These are phyloP conservation scores for Helicocarpus griseus DNA, from an alignment of 2,329 filamentous ascomycete species.

Conservation along the genomic window DNA sequence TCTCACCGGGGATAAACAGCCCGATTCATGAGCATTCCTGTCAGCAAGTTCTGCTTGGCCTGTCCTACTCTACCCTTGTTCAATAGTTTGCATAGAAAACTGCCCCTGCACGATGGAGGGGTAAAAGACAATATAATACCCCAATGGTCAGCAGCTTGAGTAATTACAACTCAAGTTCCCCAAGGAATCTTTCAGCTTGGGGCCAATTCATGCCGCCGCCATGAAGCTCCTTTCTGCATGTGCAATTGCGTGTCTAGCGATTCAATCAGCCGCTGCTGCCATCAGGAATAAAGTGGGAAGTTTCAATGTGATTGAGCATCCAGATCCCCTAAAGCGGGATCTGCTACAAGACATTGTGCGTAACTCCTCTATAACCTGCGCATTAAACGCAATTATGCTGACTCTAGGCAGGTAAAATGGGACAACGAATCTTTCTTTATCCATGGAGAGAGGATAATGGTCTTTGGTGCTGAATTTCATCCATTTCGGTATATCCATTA, in stretches of 20 bases:
- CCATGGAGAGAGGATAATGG: conserved; percentile 57
- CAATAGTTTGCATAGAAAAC: too few species aligned
- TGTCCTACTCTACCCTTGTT: too few species aligned
- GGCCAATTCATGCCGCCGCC: background rate
- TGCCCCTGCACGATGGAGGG: background rate
- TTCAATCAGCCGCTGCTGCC: conserved; percentile 38
- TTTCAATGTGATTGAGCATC: conserved; percentile 35
- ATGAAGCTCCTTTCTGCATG: conserved; percentile 32
- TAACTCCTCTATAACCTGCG: conserved; percentile 4
- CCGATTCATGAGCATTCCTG: too few species aligned
- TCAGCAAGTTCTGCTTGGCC: too few species aligned
- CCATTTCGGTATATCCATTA: conserved; percentile 47
- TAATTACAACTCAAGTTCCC: background rate
- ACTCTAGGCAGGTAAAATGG: conserved; percentile 48
- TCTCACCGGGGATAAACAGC: too few species aligned
- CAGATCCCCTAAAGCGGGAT: conserved; percentile 35
- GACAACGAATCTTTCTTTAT: conserved; percentile 63
- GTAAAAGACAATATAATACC: background rate
- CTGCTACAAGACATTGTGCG: conserved; percentile 48
- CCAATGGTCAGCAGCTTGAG: too few species aligned
- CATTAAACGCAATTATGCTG: conserved; percentile 1
- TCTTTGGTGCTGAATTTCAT: conserved; percentile 67
- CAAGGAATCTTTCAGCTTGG: background rate
- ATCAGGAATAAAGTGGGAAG: conserved; percentile 42
- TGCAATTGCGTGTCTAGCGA: conserved; percentile 30